phyloP scores from a whole-genome alignment of 2,329 filamentous ascomycete species.

The Aspergillus thermomutatus region DNA sequence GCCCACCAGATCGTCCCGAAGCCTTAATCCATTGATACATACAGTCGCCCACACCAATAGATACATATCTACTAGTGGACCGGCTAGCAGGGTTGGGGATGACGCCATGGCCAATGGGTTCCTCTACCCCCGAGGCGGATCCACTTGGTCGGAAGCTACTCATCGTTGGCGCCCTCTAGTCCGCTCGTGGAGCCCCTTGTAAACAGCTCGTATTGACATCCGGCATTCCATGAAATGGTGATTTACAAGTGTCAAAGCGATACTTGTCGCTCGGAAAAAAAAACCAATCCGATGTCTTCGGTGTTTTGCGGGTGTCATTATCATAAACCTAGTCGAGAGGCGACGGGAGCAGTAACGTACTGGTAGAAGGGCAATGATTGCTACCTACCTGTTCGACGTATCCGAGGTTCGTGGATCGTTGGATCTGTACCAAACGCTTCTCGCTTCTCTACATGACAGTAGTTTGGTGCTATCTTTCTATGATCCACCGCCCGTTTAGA shows the following conservation, averaged over 20 bases:
- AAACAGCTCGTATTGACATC: background rate
- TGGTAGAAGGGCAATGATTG: background rate
- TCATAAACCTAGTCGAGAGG: no score
- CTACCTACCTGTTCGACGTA: background rate
- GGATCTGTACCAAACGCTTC: slow-evolving; percentile 13
- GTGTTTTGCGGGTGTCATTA: background rate
- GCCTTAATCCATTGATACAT: slow-evolving; percentile 7
- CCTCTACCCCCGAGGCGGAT: slow-evolving; percentile 16
- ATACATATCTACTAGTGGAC: slow-evolving; percentile 7
- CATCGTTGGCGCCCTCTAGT: slow-evolving; percentile 33
- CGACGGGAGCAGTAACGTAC: background rate
- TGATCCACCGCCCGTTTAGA: slow-evolving; percentile 18
- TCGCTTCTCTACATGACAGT: slow-evolving; percentile 10
- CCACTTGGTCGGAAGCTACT: slow-evolving; percentile 33
- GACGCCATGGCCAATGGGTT: slow-evolving; percentile 10
- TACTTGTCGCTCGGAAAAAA: background rate
- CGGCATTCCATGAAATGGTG: background rate
- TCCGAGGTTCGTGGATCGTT: slow-evolving; percentile 3
- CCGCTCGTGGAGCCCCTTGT: background rate
- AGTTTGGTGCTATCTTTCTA: background rate
- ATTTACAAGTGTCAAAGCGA: no score
- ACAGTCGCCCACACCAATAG: background rate
- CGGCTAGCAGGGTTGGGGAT: slow-evolving; percentile 3
- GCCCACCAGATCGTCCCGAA: slow-evolving; percentile 22
- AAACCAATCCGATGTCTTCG: background rate